Evolutionary conservation across 139 green algal genomes (phyloP).

Genomic region (Chlamydomonas sphaeroides): DNA sequence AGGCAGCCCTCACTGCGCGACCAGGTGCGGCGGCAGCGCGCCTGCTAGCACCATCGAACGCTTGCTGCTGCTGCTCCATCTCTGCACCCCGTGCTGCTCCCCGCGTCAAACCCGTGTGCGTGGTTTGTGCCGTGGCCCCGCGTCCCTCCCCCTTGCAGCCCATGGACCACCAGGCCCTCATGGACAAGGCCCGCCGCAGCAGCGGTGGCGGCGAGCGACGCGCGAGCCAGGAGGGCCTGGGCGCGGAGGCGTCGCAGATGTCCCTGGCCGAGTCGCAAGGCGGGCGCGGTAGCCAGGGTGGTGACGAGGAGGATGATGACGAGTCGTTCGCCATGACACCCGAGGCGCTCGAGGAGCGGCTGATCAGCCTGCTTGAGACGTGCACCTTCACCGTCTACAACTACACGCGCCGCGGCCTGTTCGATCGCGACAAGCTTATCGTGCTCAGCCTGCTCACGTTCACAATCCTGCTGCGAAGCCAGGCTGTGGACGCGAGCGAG

Average conservation of each 20-base stretch:
- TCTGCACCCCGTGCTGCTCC: too few species aligned
- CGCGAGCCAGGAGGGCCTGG: conserved; percentile 31
- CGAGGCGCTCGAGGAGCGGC: conserved; percentile 78
- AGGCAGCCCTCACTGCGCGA: conserved; percentile 15
- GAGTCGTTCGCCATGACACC: conserved; percentile 60
- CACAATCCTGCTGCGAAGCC: conserved; percentile 63
- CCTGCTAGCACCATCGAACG: too few species aligned
- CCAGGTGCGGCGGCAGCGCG: conserved; percentile 5
- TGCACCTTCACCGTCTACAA: conserved; percentile 90
- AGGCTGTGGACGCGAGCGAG: conserved; percentile 75
- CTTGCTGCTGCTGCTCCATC: not conserved
- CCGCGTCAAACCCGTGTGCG: too few species aligned
- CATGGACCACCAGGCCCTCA: conserved; percentile 37
- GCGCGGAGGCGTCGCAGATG: conserved; percentile 22
- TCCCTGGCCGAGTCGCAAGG: conserved; percentile 25
- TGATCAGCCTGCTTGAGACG: conserved; percentile 73
- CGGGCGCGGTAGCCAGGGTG: conserved; percentile 23
- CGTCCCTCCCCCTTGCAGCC: conserved; percentile 1
- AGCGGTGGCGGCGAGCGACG: conserved; percentile 24
- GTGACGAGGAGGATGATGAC: conserved; percentile 58
- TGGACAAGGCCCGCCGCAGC: conserved; percentile 57
- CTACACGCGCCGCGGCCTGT: conserved; percentile 87
- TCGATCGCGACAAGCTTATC: conserved; percentile 90
- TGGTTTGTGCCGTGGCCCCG: not conserved
- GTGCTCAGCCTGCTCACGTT: conserved; percentile 86